These are phyloP conservation scores for Aspergillus neotritici DNA, from an alignment of 2,329 filamentous ascomycete genomes.

Conservation along the genomic window DNA sequence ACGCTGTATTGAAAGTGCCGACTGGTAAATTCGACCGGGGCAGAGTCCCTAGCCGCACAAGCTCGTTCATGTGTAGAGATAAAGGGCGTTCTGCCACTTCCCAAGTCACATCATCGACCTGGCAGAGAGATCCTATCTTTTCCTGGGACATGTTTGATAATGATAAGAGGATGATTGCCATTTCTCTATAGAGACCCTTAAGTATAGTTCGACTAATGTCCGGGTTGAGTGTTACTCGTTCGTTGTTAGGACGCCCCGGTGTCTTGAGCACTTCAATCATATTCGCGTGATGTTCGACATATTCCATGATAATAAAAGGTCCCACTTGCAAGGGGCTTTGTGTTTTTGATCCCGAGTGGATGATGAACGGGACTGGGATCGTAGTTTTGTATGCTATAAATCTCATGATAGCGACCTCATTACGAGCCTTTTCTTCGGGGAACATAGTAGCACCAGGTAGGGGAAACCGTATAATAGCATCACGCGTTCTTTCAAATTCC, in stretches of 20 bases:
- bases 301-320: conserved; percentile 12
- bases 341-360: neutral
- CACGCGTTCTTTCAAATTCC: neutral
- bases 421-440: conserved; percentile 9
- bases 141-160: conserved; percentile 6
- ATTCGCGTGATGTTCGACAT: conserved; percentile 5
- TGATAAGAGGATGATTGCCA: conserved; percentile 5
- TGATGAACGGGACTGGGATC: conserved; percentile 9
- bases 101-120: neutral
- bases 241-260: neutral
- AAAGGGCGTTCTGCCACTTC: neutral
- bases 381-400: conserved; percentile 1
- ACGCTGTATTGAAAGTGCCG: conserved; percentile 22
- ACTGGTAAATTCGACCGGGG: conserved; percentile 13
- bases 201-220: neutral
- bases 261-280: conserved; percentile 5
- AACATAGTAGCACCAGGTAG: conserved; percentile 9
- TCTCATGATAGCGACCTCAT: conserved; percentile 6
- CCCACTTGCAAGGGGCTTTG: conserved; percentile 8
- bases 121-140: neutral
- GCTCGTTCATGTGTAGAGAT: conserved; percentile 4
- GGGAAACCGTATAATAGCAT: conserved; percentile 8
- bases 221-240: neutral
- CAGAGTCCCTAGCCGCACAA: conserved; percentile 13
- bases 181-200: conserved; percentile 3